phyloP scores from a whole-genome alignment of 1,284 basidiomycete genomes.

The Trametes hirsuta region DNA sequence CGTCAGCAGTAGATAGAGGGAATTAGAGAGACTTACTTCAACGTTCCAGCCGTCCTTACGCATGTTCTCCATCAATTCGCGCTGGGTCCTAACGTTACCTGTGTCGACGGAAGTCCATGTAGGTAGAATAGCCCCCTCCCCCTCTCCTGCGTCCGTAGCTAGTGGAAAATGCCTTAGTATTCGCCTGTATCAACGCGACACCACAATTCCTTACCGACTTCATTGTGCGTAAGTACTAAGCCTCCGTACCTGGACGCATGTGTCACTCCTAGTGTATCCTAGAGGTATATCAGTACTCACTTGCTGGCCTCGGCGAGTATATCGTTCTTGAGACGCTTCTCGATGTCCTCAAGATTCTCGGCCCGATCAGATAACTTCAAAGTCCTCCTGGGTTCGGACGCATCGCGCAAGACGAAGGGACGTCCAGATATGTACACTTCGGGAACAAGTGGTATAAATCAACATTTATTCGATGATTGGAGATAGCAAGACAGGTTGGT shows the following conservation, averaged over 20 bases:
- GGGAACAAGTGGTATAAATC: conserved; percentile 19
- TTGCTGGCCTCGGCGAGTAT: conserved; percentile 88
- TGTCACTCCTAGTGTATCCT: neutral
- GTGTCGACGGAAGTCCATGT: conserved; percentile 95
- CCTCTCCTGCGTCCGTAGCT: conserved; percentile 63
- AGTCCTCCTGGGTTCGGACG: conserved; percentile 81
- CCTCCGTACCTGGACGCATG: conserved; percentile 74
- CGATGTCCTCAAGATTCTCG: conserved; percentile 95
- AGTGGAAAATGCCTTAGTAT: conserved; percentile 8
- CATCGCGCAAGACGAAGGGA: conserved; percentile 96
- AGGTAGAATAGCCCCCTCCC: conserved; percentile 82
- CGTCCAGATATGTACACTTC: conserved; percentile 90
- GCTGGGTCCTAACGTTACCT: conserved; percentile 84
- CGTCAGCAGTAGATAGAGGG: neutral
- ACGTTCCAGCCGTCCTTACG: conserved; percentile 87
- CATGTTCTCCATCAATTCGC: conserved; percentile 86
- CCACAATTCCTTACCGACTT: conserved; percentile 56
- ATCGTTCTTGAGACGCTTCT: conserved; percentile 88
- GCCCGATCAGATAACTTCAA: conserved; percentile 89
- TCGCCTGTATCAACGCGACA: too few relatives aligned
- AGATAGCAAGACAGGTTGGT: neutral
- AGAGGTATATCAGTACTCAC: conserved; percentile 41
- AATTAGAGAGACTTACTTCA: conserved; percentile 57
- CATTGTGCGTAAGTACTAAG: conserved; percentile 91
- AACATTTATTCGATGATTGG: conserved; percentile 2